Evolutionary conservation across 2,329 filamentous ascomycete genomes (phyloP), one percentile per base, ranked within the genome.

Genomic region (Aspergillus ruber): DNA sequence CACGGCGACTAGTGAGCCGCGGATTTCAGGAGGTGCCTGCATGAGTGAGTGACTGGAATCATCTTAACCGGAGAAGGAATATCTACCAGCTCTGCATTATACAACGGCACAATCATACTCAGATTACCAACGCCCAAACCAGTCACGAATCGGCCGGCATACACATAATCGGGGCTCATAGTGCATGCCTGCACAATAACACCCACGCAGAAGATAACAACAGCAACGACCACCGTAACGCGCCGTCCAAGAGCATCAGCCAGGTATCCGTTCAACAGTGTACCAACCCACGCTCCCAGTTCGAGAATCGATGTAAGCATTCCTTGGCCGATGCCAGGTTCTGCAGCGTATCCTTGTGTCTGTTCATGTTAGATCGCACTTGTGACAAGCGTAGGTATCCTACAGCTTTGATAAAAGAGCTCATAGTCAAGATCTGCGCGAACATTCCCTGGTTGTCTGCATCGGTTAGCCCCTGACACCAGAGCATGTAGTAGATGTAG

Each of bases 371-470:
- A 42, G 27, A 42, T 23, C 46, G 44, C 8, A 42, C 15, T 15
- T 36, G 42, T 39, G 42, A 17, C 32, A 42, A 5, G 42, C 3
- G 47, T 50, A 15, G 62, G 64, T 66, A 67, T 51, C 44, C 70
- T 66, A 76, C 76, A 36, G 75, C 66, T 40, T 62, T 50, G 36
- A 68, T 66, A 51, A 77, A 78, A 1, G 70, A 68, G 4, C 62
- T 58, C 74, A 78, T 77, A 18, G 71, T 73, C 46, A 81, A 57
- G 18, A 90, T 80, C 20, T 85, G 85, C n/a, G 80, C 81, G 68
- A 88, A 87, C 68, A 88, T 84, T 56, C 85, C 86, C 63, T 88
- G 83, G 60, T 89, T 88, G 68, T 88, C 61, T 65, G 23, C 7
- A 35, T 20, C 6, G 4, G 20, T 51, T 21, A 49, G 33, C 15